Conservation (phyloP, 2,329 filamentous ascomycete genomes). For the Monilinia laxa region DNA sequence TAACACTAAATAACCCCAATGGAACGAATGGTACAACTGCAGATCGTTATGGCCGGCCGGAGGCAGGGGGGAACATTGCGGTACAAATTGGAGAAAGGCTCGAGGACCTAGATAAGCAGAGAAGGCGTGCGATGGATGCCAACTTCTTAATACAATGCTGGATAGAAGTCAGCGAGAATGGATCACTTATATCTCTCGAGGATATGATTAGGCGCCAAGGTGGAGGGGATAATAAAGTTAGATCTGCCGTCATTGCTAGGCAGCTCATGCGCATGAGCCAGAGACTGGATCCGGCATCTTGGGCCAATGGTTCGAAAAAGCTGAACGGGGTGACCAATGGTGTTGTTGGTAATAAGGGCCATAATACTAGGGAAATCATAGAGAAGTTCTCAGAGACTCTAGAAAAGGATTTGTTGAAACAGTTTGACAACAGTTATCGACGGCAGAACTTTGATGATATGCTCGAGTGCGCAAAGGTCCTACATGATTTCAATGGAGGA, state of each 20-base stretch:
- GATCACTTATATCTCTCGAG: conserved; percentile 82
- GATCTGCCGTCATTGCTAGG: conserved; percentile 88
- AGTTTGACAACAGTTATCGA: conserved; percentile 96
- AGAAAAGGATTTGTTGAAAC: conserved; percentile 91
- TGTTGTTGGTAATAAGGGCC: conserved; percentile 46
- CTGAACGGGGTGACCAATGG: conserved; percentile 50
- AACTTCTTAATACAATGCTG: conserved; percentile 96
- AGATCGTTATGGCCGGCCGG: conserved; percentile 49
- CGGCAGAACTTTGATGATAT: conserved; percentile 96
- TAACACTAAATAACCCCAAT: conserved; percentile 67
- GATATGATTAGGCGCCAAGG: conserved; percentile 77
- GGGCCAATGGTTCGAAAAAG: conserved; percentile 59
- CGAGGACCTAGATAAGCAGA: conserved; percentile 91
- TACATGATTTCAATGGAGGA: conserved; percentile 94
- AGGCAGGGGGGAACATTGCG: conserved; percentile 78
- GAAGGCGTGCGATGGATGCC: conserved; percentile 85
- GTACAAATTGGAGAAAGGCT: conserved; percentile 92
- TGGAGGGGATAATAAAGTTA: conserved; percentile 86
- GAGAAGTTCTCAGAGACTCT: conserved; percentile 96
- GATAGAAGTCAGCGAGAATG: conserved; percentile 89
- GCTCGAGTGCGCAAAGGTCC: conserved; percentile 91
- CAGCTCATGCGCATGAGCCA: conserved; percentile 94
- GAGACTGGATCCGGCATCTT: conserved; percentile 75
- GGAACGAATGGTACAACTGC: conserved; percentile 45
- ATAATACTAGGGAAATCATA: conserved; percentile 80